phyloP scores from a whole-genome alignment of 2,329 filamentous ascomycete species.

The Pseudocercospora vitis region DNA sequence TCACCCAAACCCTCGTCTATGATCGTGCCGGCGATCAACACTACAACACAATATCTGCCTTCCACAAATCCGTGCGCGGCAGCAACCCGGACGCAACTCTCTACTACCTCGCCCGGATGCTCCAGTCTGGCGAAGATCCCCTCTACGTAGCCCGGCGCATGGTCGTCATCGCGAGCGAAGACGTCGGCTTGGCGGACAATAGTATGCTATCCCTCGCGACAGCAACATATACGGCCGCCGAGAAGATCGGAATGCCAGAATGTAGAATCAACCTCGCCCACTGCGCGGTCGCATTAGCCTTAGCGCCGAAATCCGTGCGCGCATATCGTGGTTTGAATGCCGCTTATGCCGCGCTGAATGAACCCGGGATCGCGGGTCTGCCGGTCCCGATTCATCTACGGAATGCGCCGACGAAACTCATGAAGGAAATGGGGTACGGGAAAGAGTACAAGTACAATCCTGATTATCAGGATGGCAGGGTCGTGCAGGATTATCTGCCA shows the following conservation, averaged over 20 bases:
- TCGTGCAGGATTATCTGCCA: slow-evolving; percentile 88
- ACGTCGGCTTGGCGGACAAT: slow-evolving; percentile 88
- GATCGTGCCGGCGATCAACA: slow-evolving; percentile 94
- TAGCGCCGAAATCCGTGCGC: slow-evolving; percentile 82
- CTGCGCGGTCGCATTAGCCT: slow-evolving; percentile 74
- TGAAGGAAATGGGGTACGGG: slow-evolving; percentile 91
- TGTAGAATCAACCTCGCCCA: slow-evolving; percentile 90
- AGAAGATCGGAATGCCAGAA: slow-evolving; percentile 94
- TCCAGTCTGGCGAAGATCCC: slow-evolving; percentile 90
- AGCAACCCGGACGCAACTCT: slow-evolving; percentile 82
- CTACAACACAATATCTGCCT: slow-evolving; percentile 95
- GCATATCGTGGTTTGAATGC: slow-evolving; percentile 81
- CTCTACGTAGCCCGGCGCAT: slow-evolving; percentile 89
- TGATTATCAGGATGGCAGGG: slow-evolving; percentile 77
- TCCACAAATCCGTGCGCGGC: slow-evolving; percentile 93
- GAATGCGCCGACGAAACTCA: slow-evolving; percentile 87
- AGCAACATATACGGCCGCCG: slow-evolving; percentile 78
- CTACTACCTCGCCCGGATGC: slow-evolving; percentile 94
- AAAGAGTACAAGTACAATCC: slow-evolving; percentile 96
- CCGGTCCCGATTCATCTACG: slow-evolving; percentile 84
- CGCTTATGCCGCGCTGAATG: slow-evolving; percentile 73
- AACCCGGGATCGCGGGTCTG: slow-evolving; percentile 78
- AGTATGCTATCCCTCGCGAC: slow-evolving; percentile 80
- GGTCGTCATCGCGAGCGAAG: slow-evolving; percentile 92
- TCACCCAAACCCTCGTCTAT: slow-evolving; percentile 93